Percentiles rank a stretch among this genome's conserved stretches.
Evolutionary conservation across 805 yeast genomes (phyloP).

Genomic region (Pichia rugopelliculosa): DNA sequence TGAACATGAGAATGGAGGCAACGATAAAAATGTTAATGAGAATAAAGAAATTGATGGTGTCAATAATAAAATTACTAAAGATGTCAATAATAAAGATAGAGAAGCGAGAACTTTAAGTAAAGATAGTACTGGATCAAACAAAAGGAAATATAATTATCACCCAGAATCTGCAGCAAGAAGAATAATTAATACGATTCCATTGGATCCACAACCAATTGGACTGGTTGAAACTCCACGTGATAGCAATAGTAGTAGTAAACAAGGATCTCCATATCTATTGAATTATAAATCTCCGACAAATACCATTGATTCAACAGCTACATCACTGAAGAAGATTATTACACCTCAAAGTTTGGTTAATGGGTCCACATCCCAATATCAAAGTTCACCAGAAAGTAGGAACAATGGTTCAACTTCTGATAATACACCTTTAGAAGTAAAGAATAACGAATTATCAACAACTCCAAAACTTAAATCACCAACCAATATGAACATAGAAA

Average conservation of each 20-base stretch:
- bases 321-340: slow-evolving; percentile 1
- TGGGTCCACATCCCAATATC: slow-evolving; percentile 10
- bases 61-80: slow-evolving; percentile 21
- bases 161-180: slow-evolving; percentile 69
- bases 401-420: not conserved
- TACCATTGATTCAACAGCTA: not conserved
- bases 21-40: slow-evolving; percentile 5
- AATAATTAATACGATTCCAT: slow-evolving; percentile 70
- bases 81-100: slow-evolving; percentile 10
- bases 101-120: slow-evolving; percentile 14
- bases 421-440: slow-evolving; percentile 6
- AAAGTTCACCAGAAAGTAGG: slow-evolving; percentile 6
- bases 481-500: not conserved
- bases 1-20: slow-evolving; percentile 13
- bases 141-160: slow-evolving; percentile 27
- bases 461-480: not conserved
- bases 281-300: slow-evolving; percentile 11
- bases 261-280: slow-evolving; percentile 13
- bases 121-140: slow-evolving; percentile 15
- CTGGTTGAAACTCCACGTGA: slow-evolving; percentile 19
- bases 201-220: slow-evolving; percentile 75
- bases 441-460: not conserved
- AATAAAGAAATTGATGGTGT: slow-evolving; percentile 11
- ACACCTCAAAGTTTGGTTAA: slow-evolving; percentile 9
- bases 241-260: slow-evolving; percentile 10